Percentiles rank a stretch among this genome's conserved stretches.
Conservation (phyloP, 1,139 yeast genomes). For the Saccharomyces hybrid region DNA sequence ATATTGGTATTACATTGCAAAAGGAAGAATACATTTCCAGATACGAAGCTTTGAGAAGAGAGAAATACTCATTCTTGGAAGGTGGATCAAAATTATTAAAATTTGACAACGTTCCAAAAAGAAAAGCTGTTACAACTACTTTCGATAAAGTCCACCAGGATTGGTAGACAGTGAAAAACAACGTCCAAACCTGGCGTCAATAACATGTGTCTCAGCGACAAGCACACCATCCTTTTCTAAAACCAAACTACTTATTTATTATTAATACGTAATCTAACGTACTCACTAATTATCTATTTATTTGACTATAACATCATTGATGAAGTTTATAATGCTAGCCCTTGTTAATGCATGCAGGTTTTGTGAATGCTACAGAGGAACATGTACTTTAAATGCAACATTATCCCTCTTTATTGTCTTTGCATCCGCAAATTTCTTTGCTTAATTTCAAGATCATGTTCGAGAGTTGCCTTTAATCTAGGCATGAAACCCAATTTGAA, state of each 20-base stretch:
- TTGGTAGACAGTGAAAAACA: slow-evolving; percentile 42
- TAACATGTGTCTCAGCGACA: not conserved
- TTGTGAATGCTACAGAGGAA: too few relatives aligned
- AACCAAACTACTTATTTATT: slow-evolving; percentile 4
- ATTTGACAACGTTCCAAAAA: slow-evolving; percentile 47
- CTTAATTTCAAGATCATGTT: slow-evolving; percentile 23
- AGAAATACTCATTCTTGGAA: slow-evolving; percentile 82
- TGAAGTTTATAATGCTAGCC: slow-evolving; percentile 3
- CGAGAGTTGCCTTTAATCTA: slow-evolving; percentile 52
- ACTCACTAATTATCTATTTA: slow-evolving; percentile 2
- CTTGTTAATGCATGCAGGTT: too few relatives aligned
- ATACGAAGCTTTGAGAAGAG: slow-evolving; percentile 71
- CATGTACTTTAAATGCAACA: too few relatives aligned
- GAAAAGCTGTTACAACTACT: slow-evolving; percentile 37
- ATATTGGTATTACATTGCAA: slow-evolving; percentile 89
- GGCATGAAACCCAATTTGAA: slow-evolving; percentile 56
- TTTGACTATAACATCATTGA: slow-evolving; percentile 3
- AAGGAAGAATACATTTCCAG: slow-evolving; percentile 68
- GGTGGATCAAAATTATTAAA: slow-evolving; percentile 64
- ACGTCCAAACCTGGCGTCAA: not conserved
- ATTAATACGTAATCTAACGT: slow-evolving; percentile 4
- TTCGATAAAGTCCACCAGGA: slow-evolving; percentile 71
- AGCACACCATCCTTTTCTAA: too few relatives aligned
- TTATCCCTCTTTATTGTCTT: too few relatives aligned
- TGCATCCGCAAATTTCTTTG: slow-evolving; percentile 33